Conservation (phyloP, 2,329 filamentous ascomycete species). For the Nemania sp. region DNA sequence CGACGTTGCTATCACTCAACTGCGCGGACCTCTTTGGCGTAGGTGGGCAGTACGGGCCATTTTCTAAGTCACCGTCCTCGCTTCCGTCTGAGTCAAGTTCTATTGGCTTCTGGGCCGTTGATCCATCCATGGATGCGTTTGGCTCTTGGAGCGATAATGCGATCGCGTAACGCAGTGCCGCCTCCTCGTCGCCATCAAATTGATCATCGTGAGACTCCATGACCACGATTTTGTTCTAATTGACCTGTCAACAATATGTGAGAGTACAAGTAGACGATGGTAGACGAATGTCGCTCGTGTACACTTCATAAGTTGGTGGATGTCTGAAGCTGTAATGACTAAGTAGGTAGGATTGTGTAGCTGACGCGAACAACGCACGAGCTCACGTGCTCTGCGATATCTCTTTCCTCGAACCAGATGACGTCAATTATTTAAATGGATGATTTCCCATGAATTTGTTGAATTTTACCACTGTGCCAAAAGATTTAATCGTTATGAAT, state of each 20-base stretch:
- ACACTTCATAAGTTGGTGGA: too few species aligned
- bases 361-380: constrained; percentile 23
- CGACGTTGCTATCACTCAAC: background rate
- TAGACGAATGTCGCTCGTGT: too few species aligned
- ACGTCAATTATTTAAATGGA: too few species aligned
- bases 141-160: constrained; percentile 55
- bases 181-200: constrained; percentile 54
- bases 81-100: constrained; percentile 41
- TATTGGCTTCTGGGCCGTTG: constrained; percentile 31
- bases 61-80: constrained; percentile 37
- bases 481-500: too few species aligned
- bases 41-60: constrained; percentile 28
- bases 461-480: too few species aligned
- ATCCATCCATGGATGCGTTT: constrained; percentile 16
- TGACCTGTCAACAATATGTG: too few species aligned
- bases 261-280: too few species aligned
- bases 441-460: too few species aligned
- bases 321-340: background rate
- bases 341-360: background rate
- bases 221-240: background rate
- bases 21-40: constrained; percentile 26
- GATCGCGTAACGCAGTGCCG: constrained; percentile 63
- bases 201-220: constrained; percentile 34
- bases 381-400: constrained; percentile 19
- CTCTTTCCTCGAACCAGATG: constrained; percentile 1